These are phyloP conservation scores for Linnemannia hyalina DNA, from an alignment of 192 early-diverging fungal species.

Conservation along the genomic window DNA sequence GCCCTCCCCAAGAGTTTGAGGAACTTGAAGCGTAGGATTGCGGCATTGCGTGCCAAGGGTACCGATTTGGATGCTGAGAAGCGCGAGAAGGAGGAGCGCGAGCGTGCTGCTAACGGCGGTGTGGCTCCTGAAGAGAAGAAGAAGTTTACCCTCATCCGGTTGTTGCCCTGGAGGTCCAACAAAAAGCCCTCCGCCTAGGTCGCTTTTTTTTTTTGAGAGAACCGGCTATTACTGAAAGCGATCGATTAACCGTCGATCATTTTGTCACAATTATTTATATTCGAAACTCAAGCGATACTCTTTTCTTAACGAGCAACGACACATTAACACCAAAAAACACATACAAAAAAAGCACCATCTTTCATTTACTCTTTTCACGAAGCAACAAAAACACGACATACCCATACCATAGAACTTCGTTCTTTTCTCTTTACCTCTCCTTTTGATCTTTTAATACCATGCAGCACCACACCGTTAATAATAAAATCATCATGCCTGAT, in stretches of 20 bases:
- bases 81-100: constrained; percentile 44
- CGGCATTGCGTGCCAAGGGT: constrained; percentile 48
- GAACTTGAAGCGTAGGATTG: constrained; percentile 54
- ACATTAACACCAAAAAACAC: neutral
- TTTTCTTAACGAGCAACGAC: constrained; percentile 2
- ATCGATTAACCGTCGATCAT: neutral
- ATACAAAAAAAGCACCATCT: neutral
- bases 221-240: neutral
- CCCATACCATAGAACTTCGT: neutral
- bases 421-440: neutral
- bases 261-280: constrained; percentile 12
- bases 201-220: neutral
- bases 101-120: constrained; percentile 26
- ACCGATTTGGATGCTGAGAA: constrained; percentile 52
- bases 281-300: neutral
- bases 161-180: constrained; percentile 46
- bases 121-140: constrained; percentile 35
- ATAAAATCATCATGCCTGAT: too few species aligned
- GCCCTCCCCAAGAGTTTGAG: constrained; percentile 44
- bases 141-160: constrained; percentile 49
- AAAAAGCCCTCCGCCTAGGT: constrained; percentile 18
- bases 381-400: neutral
- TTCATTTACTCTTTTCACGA: neutral
- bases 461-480: too few species aligned
- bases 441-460: neutral